phyloP scores from a whole-genome alignment of 306 rosid genomes.

The Rosa persica region DNA sequence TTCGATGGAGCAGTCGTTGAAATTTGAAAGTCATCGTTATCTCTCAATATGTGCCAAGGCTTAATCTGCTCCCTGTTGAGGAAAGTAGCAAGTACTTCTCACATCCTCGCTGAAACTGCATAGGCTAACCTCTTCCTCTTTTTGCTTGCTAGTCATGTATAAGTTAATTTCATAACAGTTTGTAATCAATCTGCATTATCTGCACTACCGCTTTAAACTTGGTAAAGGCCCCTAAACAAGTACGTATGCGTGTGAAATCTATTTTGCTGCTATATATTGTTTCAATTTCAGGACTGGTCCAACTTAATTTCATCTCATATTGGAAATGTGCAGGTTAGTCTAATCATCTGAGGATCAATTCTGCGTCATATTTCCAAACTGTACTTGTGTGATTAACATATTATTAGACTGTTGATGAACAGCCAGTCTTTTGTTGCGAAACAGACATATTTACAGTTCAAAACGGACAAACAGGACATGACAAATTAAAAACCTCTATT shows the following conservation, averaged over 20 bases:
- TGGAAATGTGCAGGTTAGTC: conserved; percentile 27
- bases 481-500: too few species aligned
- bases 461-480: background rate
- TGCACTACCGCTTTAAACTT: conserved; percentile 11
- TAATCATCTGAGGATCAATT: background rate
- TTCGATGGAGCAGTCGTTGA: background rate
- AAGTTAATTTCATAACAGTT: background rate
- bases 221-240: conserved; percentile 28
- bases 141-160: conserved; percentile 24
- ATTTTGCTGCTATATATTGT: conserved; percentile 10
- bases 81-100: conserved; percentile 9
- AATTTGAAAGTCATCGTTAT: conserved; percentile 22
- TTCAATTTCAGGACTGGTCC: conserved; percentile 22
- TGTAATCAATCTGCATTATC: too few species aligned
- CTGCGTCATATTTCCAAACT: too few species aligned
- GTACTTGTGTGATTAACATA: background rate
- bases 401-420: too few species aligned
- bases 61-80: conserved; percentile 8
- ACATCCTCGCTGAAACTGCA: conserved; percentile 12
- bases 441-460: conserved; percentile 25
- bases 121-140: conserved; percentile 22
- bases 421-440: background rate
- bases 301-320: conserved; percentile 23
- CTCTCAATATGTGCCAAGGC: conserved; percentile 29
- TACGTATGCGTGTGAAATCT: conserved; percentile 19